phyloP scores from a whole-genome alignment of 306 rosid species.

The Phaseolus lunatus region DNA sequence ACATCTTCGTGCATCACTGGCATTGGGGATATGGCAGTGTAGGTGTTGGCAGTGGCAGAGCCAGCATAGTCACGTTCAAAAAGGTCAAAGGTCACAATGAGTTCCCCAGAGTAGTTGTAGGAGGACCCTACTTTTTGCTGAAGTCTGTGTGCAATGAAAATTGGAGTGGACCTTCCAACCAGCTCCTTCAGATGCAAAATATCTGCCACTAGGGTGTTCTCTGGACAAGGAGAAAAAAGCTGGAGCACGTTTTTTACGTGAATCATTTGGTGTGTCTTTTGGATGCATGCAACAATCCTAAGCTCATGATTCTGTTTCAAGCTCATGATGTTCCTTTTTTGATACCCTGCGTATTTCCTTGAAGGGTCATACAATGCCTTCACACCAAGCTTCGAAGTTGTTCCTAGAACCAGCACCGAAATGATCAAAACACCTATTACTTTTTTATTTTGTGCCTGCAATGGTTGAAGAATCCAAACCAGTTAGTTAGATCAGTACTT shows the following conservation, averaged over 20 bases:
- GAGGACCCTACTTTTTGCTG: slow-evolving; percentile 13
- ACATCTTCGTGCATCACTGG: slow-evolving; percentile 57
- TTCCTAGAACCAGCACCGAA: slow-evolving; percentile 27
- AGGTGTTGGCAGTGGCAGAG: slow-evolving; percentile 32
- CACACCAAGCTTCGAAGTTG: slow-evolving; percentile 41
- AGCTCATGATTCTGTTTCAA: slow-evolving; percentile 44
- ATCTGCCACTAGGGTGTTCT: slow-evolving; percentile 35
- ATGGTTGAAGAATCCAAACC: background rate
- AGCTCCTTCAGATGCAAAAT: slow-evolving; percentile 54
- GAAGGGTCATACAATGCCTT: slow-evolving; percentile 55
- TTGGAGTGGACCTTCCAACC: slow-evolving; percentile 54
- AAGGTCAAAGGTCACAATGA: slow-evolving; percentile 43
- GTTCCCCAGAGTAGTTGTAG: slow-evolving; percentile 46
- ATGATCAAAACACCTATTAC: slow-evolving; percentile 17
- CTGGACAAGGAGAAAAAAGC: slow-evolving; percentile 37
- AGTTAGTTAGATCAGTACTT: background rate
- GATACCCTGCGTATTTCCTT: slow-evolving; percentile 54
- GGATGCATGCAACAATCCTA: slow-evolving; percentile 50
- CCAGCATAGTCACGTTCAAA: slow-evolving; percentile 44
- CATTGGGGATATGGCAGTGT: slow-evolving; percentile 54
- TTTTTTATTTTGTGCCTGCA: slow-evolving; percentile 22
- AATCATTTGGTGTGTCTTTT: slow-evolving; percentile 38
- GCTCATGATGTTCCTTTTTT: slow-evolving; percentile 49
- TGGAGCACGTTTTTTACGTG: slow-evolving; percentile 47
- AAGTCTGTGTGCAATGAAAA: slow-evolving; percentile 53